Evolutionary conservation across 1,284 basidiomycete genomes (phyloP).

Genomic region (Bondarzewia mesenterica): DNA sequence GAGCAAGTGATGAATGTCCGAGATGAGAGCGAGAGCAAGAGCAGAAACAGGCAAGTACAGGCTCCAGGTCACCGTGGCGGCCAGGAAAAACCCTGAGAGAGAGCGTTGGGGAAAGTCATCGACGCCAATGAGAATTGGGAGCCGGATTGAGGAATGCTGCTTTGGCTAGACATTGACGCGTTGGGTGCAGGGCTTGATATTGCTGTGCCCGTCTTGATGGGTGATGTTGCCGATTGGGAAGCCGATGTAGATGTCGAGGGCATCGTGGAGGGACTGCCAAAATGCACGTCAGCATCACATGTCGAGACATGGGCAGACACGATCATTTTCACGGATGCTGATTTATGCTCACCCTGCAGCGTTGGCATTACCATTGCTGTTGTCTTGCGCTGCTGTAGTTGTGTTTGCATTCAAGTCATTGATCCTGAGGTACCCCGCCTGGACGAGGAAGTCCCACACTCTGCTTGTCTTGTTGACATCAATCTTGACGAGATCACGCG

Average conservation of each 20-base stretch:
- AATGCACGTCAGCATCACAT: background rate
- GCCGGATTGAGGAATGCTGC: background rate
- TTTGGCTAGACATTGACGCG: background rate
- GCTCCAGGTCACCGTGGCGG: background rate
- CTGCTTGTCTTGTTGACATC: slow-evolving; percentile 88
- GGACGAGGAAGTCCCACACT: slow-evolving; percentile 85
- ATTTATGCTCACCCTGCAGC: background rate
- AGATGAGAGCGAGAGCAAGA: no score
- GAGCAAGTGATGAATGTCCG: no score
- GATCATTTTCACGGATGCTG: no score
- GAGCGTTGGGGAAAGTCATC: background rate
- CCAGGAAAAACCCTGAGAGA: background rate
- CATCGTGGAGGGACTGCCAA: background rate
- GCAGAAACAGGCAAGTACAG: background rate
- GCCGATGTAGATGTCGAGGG: background rate
- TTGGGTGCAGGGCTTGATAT: background rate
- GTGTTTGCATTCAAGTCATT: slow-evolving; percentile 1
- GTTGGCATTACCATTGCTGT: background rate
- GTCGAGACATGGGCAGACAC: no score
- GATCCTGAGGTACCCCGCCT: slow-evolving; percentile 67
- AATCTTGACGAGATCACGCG: slow-evolving; percentile 83
- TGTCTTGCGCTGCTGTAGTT: background rate
- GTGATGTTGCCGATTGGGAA: background rate
- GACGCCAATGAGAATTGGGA: background rate
- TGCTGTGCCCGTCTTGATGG: background rate